phyloP scores from a whole-genome alignment of 306 rosid genomes.

The Psophocarpus tetragonolobus region DNA sequence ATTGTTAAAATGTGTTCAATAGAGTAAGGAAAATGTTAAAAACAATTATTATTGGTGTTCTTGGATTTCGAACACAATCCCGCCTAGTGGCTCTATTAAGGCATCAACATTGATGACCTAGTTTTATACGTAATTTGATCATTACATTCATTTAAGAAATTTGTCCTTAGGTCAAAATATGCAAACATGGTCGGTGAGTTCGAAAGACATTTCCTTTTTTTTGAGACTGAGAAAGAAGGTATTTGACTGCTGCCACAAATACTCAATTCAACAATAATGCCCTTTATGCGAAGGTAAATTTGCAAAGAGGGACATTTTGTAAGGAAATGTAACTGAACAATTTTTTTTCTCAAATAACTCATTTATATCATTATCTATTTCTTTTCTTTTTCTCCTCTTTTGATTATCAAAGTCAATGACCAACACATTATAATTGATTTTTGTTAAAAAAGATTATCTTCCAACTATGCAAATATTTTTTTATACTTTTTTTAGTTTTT shows the following conservation, averaged over 20 bases:
- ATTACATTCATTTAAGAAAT: conserved; percentile 8
- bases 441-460: neutral
- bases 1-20: neutral
- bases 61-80: neutral
- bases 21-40: neutral
- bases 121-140: neutral
- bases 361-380: neutral
- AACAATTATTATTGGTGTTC: neutral
- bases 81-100: conserved; percentile 18
- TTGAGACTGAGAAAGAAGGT: conserved; percentile 13
- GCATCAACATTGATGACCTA: neutral
- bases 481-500: too few species aligned
- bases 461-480: neutral
- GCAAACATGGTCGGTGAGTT: conserved; percentile 28
- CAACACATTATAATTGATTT: neutral
- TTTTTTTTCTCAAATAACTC: neutral
- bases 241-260: neutral
- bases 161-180: conserved; percentile 31
- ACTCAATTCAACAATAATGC: neutral
- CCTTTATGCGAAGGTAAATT: neutral
- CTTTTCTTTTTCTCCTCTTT: neutral
- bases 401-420: neutral
- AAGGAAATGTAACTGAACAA: neutral
- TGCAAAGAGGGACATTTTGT: neutral
- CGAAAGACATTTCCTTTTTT: conserved; percentile 31